Base-by-base conservation (phyloP, 1,284 basidiomycete species). In the Ganoderma lucidum region DNA sequence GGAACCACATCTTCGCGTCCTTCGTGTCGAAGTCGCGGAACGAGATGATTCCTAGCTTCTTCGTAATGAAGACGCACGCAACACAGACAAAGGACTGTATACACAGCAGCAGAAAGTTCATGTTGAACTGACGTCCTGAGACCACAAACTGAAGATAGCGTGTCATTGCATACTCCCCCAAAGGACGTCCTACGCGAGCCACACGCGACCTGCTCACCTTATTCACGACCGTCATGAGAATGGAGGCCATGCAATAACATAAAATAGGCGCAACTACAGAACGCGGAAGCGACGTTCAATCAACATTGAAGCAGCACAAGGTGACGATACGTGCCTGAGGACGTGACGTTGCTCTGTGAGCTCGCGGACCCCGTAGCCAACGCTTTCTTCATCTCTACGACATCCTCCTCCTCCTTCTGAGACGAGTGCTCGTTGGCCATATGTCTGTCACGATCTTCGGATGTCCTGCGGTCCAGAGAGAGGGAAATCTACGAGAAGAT, bases 201-300 rank as follows among this genome's bases (percentile, higher is more conserved):
- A 9, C 15, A 39, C 32, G 35, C n/a, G 37, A n/a, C n/a, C 28
- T 14, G 42, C 85, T 59, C 71, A 96, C 96, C 87, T 99, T 99
- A 87, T 99, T 99, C 71, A 98, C 90, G 61, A 99, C 89, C 0
- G 98, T 99, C 98, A 99, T 99, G 67, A 96, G 85, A 76, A 99
- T 98, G 53, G 95, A 97, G 2, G 97, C 96, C 37, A 93, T 75
- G 79, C 98, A 99, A 82, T 99, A 99, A 77, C 93, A 95, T 69
- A 94, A 72, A 73, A 99, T 93, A 41, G 97, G 91, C 10, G 93
- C 85, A 44, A 92, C 91, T 88, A 80, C n/a, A 69, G 19, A 35
- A 8, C n/a, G 65, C n/a, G 0, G 28, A 59, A 35, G 48, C 17
- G 5, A 55, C 61, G 5, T 55, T 63, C 56, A 35, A 65, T 39